phyloP scores from a whole-genome alignment of 2,329 filamentous ascomycete species.

The Stagonosporopsis chrysanthemi region DNA sequence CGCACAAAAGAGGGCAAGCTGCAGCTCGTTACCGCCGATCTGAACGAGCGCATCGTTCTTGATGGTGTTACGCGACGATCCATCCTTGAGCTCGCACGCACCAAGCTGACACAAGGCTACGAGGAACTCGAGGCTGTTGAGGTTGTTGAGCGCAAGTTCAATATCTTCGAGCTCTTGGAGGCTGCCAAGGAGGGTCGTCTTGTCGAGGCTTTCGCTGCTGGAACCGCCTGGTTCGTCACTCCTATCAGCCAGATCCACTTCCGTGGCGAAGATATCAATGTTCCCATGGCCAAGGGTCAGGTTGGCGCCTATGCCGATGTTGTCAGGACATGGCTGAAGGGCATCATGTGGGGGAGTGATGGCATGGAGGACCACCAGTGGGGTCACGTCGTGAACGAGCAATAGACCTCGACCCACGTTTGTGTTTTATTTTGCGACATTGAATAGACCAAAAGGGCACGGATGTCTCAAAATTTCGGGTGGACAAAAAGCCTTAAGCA shows the following conservation, averaged over 20 bases:
- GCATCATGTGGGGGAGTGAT: constrained; percentile 59
- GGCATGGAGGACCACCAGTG: constrained; percentile 55
- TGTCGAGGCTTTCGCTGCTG: constrained; percentile 84
- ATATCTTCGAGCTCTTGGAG: constrained; percentile 77
- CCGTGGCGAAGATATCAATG: constrained; percentile 52
- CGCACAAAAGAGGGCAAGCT: constrained; percentile 67
- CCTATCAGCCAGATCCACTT: constrained; percentile 57
- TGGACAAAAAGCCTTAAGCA: not conserved
- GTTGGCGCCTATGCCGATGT: constrained; percentile 52
- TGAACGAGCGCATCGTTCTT: constrained; percentile 84
- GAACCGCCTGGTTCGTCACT: constrained; percentile 72
- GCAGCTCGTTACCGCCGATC: constrained; percentile 81
- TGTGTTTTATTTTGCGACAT: not conserved
- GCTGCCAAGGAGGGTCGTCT: constrained; percentile 78
- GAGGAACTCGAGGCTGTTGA: constrained; percentile 60
- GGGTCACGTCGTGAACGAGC: constrained; percentile 55
- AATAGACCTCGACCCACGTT: constrained; percentile 16
- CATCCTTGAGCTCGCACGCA: constrained; percentile 74
- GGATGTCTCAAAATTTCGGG: constrained; percentile 1
- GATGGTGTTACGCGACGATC: constrained; percentile 88
- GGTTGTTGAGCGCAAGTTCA: constrained; percentile 83
- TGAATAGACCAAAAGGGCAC: constrained; percentile 3
- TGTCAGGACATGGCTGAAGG: constrained; percentile 56
- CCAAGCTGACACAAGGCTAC: constrained; percentile 59
- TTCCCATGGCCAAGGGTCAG: constrained; percentile 53